A percentile compares a stretch with the other conserved stretches of the same genome.
phyloP scores from a whole-genome alignment of 2,329 filamentous ascomycete species.

The Pseudonectria foliicola region DNA sequence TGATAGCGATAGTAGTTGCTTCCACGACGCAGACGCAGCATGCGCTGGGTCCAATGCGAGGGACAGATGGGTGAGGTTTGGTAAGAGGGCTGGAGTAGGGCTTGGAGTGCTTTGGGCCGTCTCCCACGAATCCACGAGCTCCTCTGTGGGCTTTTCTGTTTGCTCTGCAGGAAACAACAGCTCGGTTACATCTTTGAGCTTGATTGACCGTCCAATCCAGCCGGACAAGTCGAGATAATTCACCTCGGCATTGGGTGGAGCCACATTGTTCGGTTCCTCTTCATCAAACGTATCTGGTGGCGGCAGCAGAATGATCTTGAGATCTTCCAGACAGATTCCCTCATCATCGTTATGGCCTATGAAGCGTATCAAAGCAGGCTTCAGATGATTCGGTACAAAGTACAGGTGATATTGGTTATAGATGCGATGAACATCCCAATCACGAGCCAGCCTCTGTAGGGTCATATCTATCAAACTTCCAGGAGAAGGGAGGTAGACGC shows the following conservation, averaged over 20 bases:
- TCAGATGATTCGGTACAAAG: slow-evolving; percentile 45
- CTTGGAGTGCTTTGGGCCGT: slow-evolving; percentile 25
- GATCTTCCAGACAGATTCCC: slow-evolving; percentile 43
- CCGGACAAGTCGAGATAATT: slow-evolving; percentile 47
- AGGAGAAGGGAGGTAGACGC: slow-evolving; percentile 34
- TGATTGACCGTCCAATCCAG: slow-evolving; percentile 43
- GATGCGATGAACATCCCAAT: slow-evolving; percentile 49
- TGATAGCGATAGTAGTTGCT: slow-evolving; percentile 48
- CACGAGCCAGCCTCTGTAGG: slow-evolving; percentile 41
- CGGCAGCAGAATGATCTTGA: slow-evolving; percentile 39
- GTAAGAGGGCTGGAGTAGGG: slow-evolving; percentile 37
- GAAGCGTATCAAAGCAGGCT: slow-evolving; percentile 44
- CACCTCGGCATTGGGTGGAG: slow-evolving; percentile 28
- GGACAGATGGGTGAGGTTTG: slow-evolving; percentile 54
- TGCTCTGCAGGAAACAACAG: slow-evolving; percentile 39
- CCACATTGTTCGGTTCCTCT: slow-evolving; percentile 20
- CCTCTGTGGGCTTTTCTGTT: slow-evolving; percentile 11
- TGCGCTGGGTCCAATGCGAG: slow-evolving; percentile 40
- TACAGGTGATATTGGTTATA: slow-evolving; percentile 53
- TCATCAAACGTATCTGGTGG: slow-evolving; percentile 20
- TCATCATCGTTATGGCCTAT: slow-evolving; percentile 37
- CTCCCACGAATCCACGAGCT: slow-evolving; percentile 49
- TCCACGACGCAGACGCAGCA: slow-evolving; percentile 43
- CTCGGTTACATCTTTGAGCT: slow-evolving; percentile 44
- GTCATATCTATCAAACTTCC: slow-evolving; percentile 46